These are phyloP conservation scores for Tetrahymena elliotti DNA, from an alignment of 73 alveolate species.

Conservation along the genomic window DNA sequence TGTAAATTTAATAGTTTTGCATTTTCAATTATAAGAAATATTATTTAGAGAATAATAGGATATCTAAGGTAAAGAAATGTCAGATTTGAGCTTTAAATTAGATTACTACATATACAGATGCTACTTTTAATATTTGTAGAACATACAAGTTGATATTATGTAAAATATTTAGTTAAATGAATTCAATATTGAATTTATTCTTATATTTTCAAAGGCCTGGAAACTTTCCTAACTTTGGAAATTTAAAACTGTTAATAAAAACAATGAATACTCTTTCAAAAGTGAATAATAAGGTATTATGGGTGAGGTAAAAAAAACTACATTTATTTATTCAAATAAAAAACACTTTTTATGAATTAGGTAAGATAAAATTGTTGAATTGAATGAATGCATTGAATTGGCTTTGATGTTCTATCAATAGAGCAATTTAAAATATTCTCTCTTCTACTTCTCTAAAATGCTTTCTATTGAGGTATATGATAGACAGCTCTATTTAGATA, in stretches of 20 bases:
- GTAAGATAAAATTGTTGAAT: neutral
- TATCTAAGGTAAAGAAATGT: neutral
- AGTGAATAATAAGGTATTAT: neutral
- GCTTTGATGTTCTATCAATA: neutral
- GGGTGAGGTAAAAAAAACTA: neutral
- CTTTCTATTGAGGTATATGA: neutral
- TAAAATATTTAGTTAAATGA: neutral
- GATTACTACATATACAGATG: neutral
- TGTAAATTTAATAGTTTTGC: neutral
- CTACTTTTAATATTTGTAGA: neutral
- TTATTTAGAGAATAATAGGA: neutral
- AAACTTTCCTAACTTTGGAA: neutral
- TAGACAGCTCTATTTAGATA: neutral
- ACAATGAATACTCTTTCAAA: neutral
- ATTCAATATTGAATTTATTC: neutral
- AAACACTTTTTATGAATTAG: neutral
- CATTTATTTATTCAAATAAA: neutral
- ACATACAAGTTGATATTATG: neutral
- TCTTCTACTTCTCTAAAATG: neutral
- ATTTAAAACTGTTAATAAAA: neutral
- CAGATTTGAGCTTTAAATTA: neutral
- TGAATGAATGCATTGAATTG: neutral
- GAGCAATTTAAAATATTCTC: neutral
- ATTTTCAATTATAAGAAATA: neutral
- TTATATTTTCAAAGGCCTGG: neutral